These are phyloP conservation scores for Myochromella boudieri DNA, from an alignment of 768 basidiomycete genomes.

Conservation along the genomic window DNA sequence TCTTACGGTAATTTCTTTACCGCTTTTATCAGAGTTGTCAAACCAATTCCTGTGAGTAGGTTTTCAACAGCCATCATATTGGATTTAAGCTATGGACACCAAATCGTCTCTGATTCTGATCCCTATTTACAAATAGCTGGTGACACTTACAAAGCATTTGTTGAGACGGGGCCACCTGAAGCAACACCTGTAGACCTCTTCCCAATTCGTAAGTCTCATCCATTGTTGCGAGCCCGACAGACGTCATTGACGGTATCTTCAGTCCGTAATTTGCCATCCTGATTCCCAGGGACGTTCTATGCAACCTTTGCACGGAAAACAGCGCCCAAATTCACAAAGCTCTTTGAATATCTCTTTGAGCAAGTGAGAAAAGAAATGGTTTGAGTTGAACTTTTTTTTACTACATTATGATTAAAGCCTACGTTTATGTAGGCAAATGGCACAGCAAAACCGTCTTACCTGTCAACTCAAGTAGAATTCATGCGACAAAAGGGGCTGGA, in stretches of 20 bases:
- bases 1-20: conserved; percentile 10
- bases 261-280: conserved; percentile 16
- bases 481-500: neutral
- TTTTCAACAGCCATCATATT: conserved; percentile 18
- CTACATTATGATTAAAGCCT: neutral
- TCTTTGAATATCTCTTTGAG: conserved; percentile 17
- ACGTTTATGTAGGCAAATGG: conserved; percentile 6
- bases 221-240: neutral
- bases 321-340: neutral
- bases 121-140: conserved; percentile 12
- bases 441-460: conserved; percentile 13
- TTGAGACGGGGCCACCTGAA: conserved; percentile 10
- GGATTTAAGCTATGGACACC: conserved; percentile 18
- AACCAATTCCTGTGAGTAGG: no score
- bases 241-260: neutral
- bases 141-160: neutral
- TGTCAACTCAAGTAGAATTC: conserved; percentile 15
- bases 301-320: conserved; percentile 10
- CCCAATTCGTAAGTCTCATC: conserved; percentile 11
- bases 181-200: conserved; percentile 16
- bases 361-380: conserved; percentile 18
- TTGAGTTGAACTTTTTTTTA: neutral
- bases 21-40: no score
- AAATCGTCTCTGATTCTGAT: conserved; percentile 13
- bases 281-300: conserved; percentile 16